Evolutionary conservation across 1,284 basidiomycete genomes (phyloP), one percentile per base, ranked within the genome.

Genomic region (Marasmius sp.): DNA sequence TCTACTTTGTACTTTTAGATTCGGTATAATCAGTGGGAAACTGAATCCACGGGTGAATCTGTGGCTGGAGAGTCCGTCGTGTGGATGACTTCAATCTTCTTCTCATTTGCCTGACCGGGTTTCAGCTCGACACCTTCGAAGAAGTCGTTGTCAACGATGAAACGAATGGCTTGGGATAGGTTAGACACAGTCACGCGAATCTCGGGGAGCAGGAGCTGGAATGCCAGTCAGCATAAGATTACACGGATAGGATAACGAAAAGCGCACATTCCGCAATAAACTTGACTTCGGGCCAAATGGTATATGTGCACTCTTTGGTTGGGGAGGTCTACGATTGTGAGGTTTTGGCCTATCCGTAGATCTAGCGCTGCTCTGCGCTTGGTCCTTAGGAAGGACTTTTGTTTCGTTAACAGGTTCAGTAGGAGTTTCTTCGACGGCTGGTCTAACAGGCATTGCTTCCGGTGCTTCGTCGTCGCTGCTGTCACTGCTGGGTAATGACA

Each of bases 81-180:
- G 38, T 68, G 73, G 59, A 89, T 69, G 27, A 92, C 85, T 68
- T 90, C 78, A 33, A 93, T 91, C 70, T 81, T 79, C 67, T 85
- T 82, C 62, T 89, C 85, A 27, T 85, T 80, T 1, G 91, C 90
- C 69, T 95, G 85, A 0, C 96, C 97, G 12, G 90, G 87, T 51
- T 83, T 83, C 20, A 91, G 75, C 75, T 98, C 97, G 0, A 98
- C 94, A 53, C 85, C 84, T 52, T 84, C 78, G 14, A 99, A 78
- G 77, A 97, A 96, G 69, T 95, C 88, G 68, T 99, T 99, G 65
- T 94, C 91, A 2, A 94, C 94, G 14, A 98, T 75, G 75, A 98
- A 99, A 38, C 88, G 88, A 69, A 98, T 93, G 2, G 93, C 93
- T 75, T 98, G 97, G 0, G 95, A 94, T 1, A 98, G 81, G 73